Percentiles rank a stretch among this genome's conserved stretches.
These are phyloP conservation scores for Diaporthe australafricana DNA, from an alignment of 2,329 filamentous ascomycete genomes.

Conservation along the genomic window DNA sequence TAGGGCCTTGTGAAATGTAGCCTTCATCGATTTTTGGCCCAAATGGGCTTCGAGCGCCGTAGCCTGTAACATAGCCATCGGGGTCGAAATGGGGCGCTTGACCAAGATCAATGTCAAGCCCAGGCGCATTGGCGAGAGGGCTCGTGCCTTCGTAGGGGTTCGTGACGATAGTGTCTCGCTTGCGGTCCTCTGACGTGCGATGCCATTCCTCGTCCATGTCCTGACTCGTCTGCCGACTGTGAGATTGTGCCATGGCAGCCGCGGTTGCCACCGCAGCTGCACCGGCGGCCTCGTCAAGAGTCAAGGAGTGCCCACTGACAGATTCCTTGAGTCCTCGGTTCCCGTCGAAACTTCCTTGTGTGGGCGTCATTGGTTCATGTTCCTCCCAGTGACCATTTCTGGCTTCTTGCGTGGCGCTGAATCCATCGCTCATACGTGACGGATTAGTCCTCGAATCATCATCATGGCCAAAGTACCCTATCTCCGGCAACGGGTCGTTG, in stretches of 20 bases:
- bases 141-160: slow-evolving; percentile 76
- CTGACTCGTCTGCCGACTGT: slow-evolving; percentile 66
- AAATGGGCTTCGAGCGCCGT: slow-evolving; percentile 67
- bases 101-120: slow-evolving; percentile 47
- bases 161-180: slow-evolving; percentile 74
- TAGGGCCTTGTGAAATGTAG: slow-evolving; percentile 82
- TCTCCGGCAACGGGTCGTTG: slow-evolving; percentile 80
- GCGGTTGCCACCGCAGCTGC: slow-evolving; percentile 66
- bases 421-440: slow-evolving; percentile 81
- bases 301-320: slow-evolving; percentile 49
- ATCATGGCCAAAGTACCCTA: slow-evolving; percentile 70
- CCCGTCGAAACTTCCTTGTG: slow-evolving; percentile 44
- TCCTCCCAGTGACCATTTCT: slow-evolving; percentile 42
- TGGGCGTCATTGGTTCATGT: slow-evolving; percentile 47
- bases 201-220: slow-evolving; percentile 75
- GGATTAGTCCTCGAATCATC: slow-evolving; percentile 86
- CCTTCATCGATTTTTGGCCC: slow-evolving; percentile 82
- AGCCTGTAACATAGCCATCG: slow-evolving; percentile 55
- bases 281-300: slow-evolving; percentile 58
- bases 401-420: slow-evolving; percentile 60
- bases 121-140: slow-evolving; percentile 67
- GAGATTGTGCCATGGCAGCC: slow-evolving; percentile 56
- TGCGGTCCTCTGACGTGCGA: slow-evolving; percentile 70
- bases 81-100: slow-evolving; percentile 45
- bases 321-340: slow-evolving; percentile 8